A percentile compares a stretch with the other conserved stretches of the same genome.
phyloP scores from a whole-genome alignment of 208 protist species.

The Wallacemonas rigidus region DNA sequence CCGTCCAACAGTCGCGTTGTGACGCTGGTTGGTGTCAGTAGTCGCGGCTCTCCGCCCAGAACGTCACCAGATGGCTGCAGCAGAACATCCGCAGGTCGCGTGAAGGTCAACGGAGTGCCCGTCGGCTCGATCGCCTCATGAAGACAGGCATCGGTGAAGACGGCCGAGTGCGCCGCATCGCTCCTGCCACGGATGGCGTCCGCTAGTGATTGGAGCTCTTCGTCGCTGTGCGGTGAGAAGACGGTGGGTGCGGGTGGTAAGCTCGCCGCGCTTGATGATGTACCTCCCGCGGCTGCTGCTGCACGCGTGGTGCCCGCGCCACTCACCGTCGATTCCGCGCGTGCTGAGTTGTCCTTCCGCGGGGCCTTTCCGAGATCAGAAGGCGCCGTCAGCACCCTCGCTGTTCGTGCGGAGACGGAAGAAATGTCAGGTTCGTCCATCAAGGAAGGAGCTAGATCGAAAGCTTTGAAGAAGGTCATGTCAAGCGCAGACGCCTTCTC shows the following conservation, averaged over 20 bases:
- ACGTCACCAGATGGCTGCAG: neutral
- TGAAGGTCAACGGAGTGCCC: slow-evolving; percentile 3
- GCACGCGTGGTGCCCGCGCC: no score
- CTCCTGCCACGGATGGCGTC: neutral
- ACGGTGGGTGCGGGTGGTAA: no score
- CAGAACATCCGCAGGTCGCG: slow-evolving; percentile 1
- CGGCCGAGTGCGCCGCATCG: neutral
- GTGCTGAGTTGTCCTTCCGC: no score
- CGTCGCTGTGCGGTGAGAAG: no score
- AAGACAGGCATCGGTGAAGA: neutral
- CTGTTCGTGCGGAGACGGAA: no score
- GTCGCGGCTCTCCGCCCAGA: neutral
- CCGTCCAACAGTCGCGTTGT: neutral
- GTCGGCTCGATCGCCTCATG: neutral
- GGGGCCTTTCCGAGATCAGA: no score
- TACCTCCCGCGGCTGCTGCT: no score
- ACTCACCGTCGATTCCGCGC: no score
- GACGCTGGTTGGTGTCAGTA: slow-evolving; percentile 6
- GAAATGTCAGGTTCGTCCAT: no score
- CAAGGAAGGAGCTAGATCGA: neutral
- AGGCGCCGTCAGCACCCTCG: no score
- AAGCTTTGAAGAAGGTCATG: neutral
- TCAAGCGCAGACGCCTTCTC: slow-evolving; percentile 3
- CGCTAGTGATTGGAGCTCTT: neutral
- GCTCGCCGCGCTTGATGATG: no score